Base-by-base conservation (phyloP, 441 rosid genomes). In the Sinapis alba region DNA sequence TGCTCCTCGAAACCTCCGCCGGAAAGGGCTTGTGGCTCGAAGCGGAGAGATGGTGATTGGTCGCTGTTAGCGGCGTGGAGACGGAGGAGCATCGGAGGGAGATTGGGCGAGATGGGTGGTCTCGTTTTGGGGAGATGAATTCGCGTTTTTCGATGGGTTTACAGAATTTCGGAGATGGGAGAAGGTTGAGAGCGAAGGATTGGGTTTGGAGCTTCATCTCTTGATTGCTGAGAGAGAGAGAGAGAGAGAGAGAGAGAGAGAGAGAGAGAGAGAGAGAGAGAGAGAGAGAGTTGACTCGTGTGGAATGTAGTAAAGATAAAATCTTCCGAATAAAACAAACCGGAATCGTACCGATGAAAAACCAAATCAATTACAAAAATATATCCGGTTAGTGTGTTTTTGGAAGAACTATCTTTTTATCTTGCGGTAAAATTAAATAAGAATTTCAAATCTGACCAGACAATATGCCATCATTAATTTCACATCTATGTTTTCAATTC, bases 1-100 rank as follows among this genome's bases (percentile, higher is more conserved):
- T 90, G 30, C 97, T 94, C 79, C 99, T 84, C 13, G 98, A 89
- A 65, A 88, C 84, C 81, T 94, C 97, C 16, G 98, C 91, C 0
- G 98, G 96, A 59, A 86, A 84, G 12, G 97, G 99, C 85, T 85
- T 86, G 78, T 75, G 68, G 13, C 28, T 77, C 19, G 87, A 77
- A 3, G 61, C 53, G 19, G 60, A 74, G 57, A 75, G 63, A 10
- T 28, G 65, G 16, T 20, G 82, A 67, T 21, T 16, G 51, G 79
- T 74, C 72, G 69, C 28, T 19, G 75, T 74, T 62, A 36, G 15
- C 65, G 84, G 60, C 20, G 87, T 64, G 68, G 97, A 88, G 63
- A 91, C 77, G 24, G 96, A 89, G 72, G 95, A 89, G 73, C 92
- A 94, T 84, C 81, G 88, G 43, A 86, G 73, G 38, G 84, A 78